Evolutionary conservation across 805 yeast species (phyloP).

Genomic region (Candida ovalis): DNA sequence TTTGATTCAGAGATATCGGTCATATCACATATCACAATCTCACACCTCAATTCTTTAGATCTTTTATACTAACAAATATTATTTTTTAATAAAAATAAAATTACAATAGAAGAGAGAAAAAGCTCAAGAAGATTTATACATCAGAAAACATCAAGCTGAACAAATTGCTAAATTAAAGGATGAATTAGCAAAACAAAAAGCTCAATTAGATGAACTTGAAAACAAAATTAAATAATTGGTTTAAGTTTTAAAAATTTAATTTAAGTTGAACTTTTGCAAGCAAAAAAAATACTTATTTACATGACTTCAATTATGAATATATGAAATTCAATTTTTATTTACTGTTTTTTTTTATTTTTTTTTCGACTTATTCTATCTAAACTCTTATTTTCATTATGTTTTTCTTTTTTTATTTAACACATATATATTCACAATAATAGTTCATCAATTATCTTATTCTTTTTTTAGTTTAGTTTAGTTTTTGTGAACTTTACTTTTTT

Average conservation of each 20-base stretch:
- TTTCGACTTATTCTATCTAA: no score
- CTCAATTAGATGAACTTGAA: slow-evolving; percentile 47
- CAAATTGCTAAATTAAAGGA: slow-evolving; percentile 74
- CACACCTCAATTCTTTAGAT: no score
- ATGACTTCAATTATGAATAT: neutral
- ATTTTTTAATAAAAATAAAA: neutral
- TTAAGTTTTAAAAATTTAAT: neutral
- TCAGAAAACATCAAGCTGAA: slow-evolving; percentile 88
- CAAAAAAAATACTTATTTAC: neutral
- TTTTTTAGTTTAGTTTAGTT: neutral
- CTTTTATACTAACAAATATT: no score
- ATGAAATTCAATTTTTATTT: neutral
- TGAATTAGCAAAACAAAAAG: slow-evolving; percentile 71
- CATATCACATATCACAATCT: no score
- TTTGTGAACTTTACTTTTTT: neutral
- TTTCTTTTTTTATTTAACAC: neutral
- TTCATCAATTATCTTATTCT: neutral
- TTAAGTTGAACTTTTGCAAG: neutral
- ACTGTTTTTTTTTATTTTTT: neutral
- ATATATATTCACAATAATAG: neutral
- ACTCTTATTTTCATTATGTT: no score
- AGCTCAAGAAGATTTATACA: slow-evolving; percentile 83
- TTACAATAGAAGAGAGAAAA: slow-evolving; percentile 71
- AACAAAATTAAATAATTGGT: slow-evolving; percentile 33
- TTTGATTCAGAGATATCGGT: no score